Evolutionary conservation across 768 basidiomycete species (phyloP), one percentile per base, ranked within the genome.

Genomic region (Pisolithus tinctorius): DNA sequence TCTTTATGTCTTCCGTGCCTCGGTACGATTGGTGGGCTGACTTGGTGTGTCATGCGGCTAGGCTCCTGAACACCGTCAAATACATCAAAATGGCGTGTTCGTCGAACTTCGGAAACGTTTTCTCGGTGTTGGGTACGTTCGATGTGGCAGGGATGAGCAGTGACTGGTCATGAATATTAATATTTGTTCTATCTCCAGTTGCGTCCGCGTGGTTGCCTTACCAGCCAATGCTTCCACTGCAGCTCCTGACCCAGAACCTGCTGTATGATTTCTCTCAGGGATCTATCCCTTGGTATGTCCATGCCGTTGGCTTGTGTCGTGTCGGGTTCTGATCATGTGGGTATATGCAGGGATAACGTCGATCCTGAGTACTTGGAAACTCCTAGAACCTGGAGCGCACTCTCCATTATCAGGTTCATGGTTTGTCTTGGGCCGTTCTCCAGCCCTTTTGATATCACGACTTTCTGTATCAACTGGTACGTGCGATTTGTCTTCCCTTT

Each of bases 11-110:
- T 20, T 25, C 11, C 6, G 8, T n/a, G 16, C 11, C 29, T 40
- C 13, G 5, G 23, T 9, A 30, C 40, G 23, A 37, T 37, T 30
- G 20, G 25, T 23, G 25, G 43, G 43, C 43, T 44, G 9, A 44
- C 25, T 23, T 6, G 25, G 43, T 27, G 43, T 9, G 17, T 45
- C 6, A 29, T 37, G 29, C 45, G 10, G 51, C 37, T 45, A 69
- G 69, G 34, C 68, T 71, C 57, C 34, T 71, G 43, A 69, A 69
- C 41, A 69, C 69, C 0, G 51, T 68, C 31, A 69, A 69, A 53
- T 71, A 71, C 36, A 71, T 71, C 53, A 69, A 69, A 50, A 69
- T 69, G 68, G 66, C 68, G 17, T 64, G 64, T 23, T 71, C 68
- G 8, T 69, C 68, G 1, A 69, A 69, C 56, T 70, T 71, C 54